Evolutionary conservation across 257 asterid genomes (phyloP).

Genomic region (Primulina tabacum): DNA sequence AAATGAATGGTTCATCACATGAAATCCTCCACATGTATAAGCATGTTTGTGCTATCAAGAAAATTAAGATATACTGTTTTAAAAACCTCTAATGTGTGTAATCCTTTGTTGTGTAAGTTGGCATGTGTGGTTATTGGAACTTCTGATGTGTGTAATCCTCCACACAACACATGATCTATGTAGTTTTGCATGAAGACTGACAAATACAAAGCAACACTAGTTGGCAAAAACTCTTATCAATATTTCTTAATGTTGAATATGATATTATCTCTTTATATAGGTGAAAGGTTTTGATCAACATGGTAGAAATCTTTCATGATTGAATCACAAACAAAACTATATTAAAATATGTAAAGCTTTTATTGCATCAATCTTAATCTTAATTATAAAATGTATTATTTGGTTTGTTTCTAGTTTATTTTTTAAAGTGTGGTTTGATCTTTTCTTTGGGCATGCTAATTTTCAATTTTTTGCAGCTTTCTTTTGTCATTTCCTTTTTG

Average conservation of each 20-base stretch:
- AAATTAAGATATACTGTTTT: background rate
- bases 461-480: background rate
- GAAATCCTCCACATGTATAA: background rate
- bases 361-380: background rate
- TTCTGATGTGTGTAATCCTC: background rate
- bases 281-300: too few relatives aligned
- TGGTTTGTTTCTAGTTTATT: background rate
- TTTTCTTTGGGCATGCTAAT: background rate
- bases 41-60: background rate
- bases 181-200: background rate
- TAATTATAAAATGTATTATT: too few relatives aligned
- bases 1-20: conserved; percentile 2
- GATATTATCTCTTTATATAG: too few relatives aligned
- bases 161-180: background rate
- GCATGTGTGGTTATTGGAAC: background rate
- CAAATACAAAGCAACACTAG: background rate
- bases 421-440: background rate
- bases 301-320: background rate
- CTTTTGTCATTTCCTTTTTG: background rate
- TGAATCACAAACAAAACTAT: background rate
- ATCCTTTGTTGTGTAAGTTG: background rate
- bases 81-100: background rate
- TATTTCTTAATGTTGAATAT: background rate
- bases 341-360: too few relatives aligned
- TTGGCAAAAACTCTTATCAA: background rate